These are phyloP conservation scores for Cucumis hystrix DNA, from an alignment of 306 rosid genomes.

Conservation along the genomic window DNA sequence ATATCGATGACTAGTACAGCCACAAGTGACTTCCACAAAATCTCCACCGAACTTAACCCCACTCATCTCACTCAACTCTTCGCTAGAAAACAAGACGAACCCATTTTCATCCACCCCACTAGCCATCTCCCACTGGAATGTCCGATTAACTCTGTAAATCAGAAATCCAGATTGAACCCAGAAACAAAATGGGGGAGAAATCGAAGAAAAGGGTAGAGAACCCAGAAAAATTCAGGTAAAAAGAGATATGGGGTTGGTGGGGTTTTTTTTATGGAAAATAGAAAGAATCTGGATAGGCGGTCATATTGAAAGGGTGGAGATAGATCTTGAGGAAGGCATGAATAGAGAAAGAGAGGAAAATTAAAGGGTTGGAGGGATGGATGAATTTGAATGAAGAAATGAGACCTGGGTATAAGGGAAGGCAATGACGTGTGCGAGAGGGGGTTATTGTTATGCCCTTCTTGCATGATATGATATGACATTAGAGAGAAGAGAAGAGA, in stretches of 20 bases:
- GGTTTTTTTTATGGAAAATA: constrained; percentile 6
- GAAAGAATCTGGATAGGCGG: neutral
- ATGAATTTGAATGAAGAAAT: constrained; percentile 12
- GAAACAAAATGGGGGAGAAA: constrained; percentile 9
- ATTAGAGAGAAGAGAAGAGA: neutral
- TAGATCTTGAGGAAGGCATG: neutral
- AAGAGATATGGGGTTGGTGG: neutral
- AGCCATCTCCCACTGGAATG: constrained; percentile 33
- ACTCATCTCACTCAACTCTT: constrained; percentile 81
- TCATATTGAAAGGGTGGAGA: neutral
- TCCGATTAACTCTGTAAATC: constrained; percentile 31
- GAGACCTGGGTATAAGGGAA: constrained; percentile 53
- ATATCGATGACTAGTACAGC: constrained; percentile 91
- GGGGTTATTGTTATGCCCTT: constrained; percentile 21
- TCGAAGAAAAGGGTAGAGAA: constrained; percentile 11
- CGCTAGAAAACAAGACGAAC: constrained; percentile 57
- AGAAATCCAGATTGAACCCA: constrained; percentile 12
- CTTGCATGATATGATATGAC: constrained; percentile 78
- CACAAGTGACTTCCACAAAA: constrained; percentile 80
- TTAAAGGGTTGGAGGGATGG: neutral
- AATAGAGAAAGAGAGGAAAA: neutral
- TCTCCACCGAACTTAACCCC: constrained; percentile 58
- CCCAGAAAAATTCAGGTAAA: constrained; percentile 9
- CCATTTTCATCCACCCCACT: constrained; percentile 45
- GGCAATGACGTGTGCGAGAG: constrained; percentile 39